Conservation (phyloP, 2,329 filamentous ascomycete genomes). For the Pezicula radicicola region DNA sequence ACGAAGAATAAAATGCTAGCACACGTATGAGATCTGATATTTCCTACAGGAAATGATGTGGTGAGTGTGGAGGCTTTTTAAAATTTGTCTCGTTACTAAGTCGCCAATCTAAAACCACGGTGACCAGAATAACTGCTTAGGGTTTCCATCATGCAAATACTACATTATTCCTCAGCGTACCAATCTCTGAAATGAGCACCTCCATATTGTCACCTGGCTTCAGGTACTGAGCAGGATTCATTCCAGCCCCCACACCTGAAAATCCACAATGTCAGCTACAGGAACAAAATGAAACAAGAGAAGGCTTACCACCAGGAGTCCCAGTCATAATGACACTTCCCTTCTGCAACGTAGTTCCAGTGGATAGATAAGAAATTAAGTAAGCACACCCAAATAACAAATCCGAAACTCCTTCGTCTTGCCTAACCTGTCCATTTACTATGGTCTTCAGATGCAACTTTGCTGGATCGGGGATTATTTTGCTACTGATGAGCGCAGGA, state of each 20-base stretch:
- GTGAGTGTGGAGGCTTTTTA: neutral
- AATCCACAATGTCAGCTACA: slow-evolving; percentile 30
- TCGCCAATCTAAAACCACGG: neutral
- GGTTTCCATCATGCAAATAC: neutral
- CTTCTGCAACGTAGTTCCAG: too few species aligned
- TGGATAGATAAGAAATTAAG: too few species aligned
- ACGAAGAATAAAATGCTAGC: too few species aligned
- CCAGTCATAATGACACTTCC: too few species aligned
- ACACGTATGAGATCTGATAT: too few species aligned
- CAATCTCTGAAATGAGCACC: slow-evolving; percentile 14
- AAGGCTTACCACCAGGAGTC: neutral
- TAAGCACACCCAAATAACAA: too few species aligned
- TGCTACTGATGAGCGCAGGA: slow-evolving; percentile 33
- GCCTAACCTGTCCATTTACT: too few species aligned
- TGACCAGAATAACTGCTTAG: neutral
- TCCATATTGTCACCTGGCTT: slow-evolving; percentile 13
- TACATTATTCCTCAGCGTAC: slow-evolving; percentile 14
- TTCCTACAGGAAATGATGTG: too few species aligned
- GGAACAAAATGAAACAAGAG: slow-evolving; percentile 37
- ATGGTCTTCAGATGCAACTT: too few species aligned
- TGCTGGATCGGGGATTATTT: too few species aligned
- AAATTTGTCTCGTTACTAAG: neutral
- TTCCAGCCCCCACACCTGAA: slow-evolving; percentile 39
- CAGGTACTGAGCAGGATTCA: slow-evolving; percentile 28
- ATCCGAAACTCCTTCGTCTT: too few species aligned